A percentile compares a stretch with the other conserved stretches of the same genome.
Conservation (phyloP, 1,139 yeast genomes). For the Yueomyces sp. region DNA sequence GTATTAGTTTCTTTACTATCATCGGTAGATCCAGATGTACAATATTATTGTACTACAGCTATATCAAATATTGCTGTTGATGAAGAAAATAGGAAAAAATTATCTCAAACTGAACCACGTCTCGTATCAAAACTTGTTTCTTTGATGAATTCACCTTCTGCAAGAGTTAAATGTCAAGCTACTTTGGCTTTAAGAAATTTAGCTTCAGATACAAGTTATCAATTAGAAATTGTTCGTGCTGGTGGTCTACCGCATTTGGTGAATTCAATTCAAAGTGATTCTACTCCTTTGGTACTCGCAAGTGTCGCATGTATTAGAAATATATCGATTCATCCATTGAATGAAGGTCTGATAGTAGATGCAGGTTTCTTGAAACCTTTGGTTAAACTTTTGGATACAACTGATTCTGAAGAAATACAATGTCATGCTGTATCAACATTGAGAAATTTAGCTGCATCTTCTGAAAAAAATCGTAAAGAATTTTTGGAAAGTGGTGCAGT, state of each 20-base stretch:
- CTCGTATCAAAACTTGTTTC: slow-evolving; percentile 77
- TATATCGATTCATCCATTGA: slow-evolving; percentile 89
- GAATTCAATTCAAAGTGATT: slow-evolving; percentile 74
- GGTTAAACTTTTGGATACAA: slow-evolving; percentile 70
- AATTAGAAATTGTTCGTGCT: slow-evolving; percentile 87
- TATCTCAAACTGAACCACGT: slow-evolving; percentile 90
- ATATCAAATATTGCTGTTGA: slow-evolving; percentile 95
- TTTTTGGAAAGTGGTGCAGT: slow-evolving; percentile 94
- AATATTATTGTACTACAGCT: slow-evolving; percentile 96
- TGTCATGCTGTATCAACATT: slow-evolving; percentile 95
- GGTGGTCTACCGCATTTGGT: slow-evolving; percentile 92
- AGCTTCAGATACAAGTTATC: slow-evolving; percentile 87
- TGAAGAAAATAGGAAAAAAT: slow-evolving; percentile 74
- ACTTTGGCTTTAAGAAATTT: slow-evolving; percentile 89
- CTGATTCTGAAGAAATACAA: slow-evolving; percentile 89
- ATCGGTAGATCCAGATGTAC: slow-evolving; percentile 89
- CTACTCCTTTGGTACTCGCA: slow-evolving; percentile 85
- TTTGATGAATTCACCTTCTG: slow-evolving; percentile 84
- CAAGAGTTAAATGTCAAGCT: slow-evolving; percentile 96
- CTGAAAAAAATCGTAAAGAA: slow-evolving; percentile 85
- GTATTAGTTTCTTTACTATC: slow-evolving; percentile 82
- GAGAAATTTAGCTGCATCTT: slow-evolving; percentile 89
- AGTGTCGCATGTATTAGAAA: slow-evolving; percentile 97
- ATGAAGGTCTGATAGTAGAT: slow-evolving; percentile 88
- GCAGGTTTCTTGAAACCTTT: slow-evolving; percentile 91